phyloP scores from a whole-genome alignment of 208 protist species.

The Wallacemonas rigidus region DNA sequence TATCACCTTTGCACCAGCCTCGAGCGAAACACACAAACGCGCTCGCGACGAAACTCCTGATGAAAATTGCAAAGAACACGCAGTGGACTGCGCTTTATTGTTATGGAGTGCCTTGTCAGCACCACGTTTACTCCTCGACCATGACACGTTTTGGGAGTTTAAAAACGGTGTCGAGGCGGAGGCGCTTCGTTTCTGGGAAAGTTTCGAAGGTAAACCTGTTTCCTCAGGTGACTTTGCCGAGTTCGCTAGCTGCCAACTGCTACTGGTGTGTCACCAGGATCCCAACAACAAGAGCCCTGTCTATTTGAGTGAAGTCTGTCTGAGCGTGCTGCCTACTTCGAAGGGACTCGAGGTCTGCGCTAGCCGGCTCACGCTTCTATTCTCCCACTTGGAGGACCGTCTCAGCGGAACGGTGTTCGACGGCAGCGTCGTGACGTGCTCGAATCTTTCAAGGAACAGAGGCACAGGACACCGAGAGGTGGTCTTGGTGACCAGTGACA shows the following conservation, averaged over 20 bases:
- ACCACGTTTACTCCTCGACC: slow-evolving; percentile 50
- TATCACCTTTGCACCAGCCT: not conserved
- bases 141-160: slow-evolving; percentile 56
- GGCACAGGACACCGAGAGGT: not conserved
- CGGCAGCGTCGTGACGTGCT: slow-evolving; percentile 59
- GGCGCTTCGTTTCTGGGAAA: slow-evolving; percentile 36
- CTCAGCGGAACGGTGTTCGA: slow-evolving; percentile 72
- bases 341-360: not conserved
- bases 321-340: slow-evolving; percentile 9
- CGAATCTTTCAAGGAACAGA: slow-evolving; percentile 19
- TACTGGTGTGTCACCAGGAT: slow-evolving; percentile 14
- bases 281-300: slow-evolving; percentile 12
- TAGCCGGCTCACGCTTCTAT: slow-evolving; percentile 38
- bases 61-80: slow-evolving; percentile 14
- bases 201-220: slow-evolving; percentile 30
- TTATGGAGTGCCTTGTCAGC: slow-evolving; percentile 68
- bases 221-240: not conserved
- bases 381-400: slow-evolving; percentile 59
- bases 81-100: slow-evolving; percentile 23
- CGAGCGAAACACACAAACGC: slow-evolving; percentile 24
- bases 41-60: slow-evolving; percentile 12
- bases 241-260: slow-evolving; percentile 15
- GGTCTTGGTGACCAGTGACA: not conserved
- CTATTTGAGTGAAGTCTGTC: not conserved
- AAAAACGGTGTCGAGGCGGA: slow-evolving; percentile 30